phyloP scores from a whole-genome alignment of 169 alveolate species.

The Prorocentrum cordatum region DNA sequence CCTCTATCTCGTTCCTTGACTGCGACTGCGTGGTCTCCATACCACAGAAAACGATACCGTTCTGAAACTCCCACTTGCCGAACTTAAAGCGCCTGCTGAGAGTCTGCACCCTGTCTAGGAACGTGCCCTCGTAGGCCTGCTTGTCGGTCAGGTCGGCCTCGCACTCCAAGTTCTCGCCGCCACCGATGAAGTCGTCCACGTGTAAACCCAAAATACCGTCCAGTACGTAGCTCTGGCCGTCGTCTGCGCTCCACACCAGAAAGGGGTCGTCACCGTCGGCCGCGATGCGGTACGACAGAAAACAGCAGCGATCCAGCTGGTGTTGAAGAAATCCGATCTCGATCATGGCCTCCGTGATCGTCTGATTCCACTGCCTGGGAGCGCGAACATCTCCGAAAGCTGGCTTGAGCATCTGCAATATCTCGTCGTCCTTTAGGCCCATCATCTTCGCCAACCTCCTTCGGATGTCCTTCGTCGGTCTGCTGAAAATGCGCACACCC shows the following conservation, averaged over 20 bases:
- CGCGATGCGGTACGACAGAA: not conserved
- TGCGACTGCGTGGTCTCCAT: too few relatives aligned
- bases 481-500: not conserved
- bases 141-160: not conserved
- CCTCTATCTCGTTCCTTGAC: too few relatives aligned
- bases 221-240: not conserved
- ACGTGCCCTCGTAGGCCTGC: too few relatives aligned
- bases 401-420: not conserved
- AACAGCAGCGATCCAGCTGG: not conserved
- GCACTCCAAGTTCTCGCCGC: not conserved
- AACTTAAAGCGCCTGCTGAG: too few relatives aligned
- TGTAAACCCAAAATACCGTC: not conserved
- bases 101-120: too few relatives aligned
- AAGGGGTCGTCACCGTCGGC: not conserved
- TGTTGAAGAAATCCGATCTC: not conserved
- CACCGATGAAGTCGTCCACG: not conserved
- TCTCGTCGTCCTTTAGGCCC: not conserved
- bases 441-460: not conserved
- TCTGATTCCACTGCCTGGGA: not conserved
- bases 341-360: not conserved
- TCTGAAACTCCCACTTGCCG: too few relatives aligned
- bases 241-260: not conserved
- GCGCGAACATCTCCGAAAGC: slow-evolving; percentile 14
- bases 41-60: too few relatives aligned
- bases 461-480: not conserved